Base-by-base conservation (phyloP, 1,284 basidiomycete genomes). In the Neotropicomus parvogracilis region DNA sequence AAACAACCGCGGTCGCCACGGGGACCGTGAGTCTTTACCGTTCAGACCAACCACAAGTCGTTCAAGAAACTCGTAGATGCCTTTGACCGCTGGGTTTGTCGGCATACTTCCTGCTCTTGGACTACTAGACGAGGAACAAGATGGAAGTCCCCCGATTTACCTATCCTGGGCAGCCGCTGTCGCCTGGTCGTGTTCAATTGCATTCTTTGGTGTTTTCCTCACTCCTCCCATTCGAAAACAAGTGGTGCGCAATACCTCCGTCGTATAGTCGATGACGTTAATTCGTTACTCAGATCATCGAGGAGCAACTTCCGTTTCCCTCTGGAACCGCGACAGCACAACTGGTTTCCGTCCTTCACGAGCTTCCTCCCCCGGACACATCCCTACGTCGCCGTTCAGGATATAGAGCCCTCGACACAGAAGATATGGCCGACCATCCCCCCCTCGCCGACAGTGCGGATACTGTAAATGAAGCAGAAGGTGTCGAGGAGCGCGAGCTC, bases 271-370 rank as follows among this genome's bases (percentile, higher is more conserved):
- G 20, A 39, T 32, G 8, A 34, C 39, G 16, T 21, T 46, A 26
- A 62, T 12, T 0, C 17, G 20, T 44, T 17, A 12, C 29, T 53
- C 53, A 92, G 85, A 95, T 98, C 49, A 83, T 98, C 36, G 87
- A 94, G 65, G 95, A 98, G 65, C 85, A 95, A 65, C 80, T 98
- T 13, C 77, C 89, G 1, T 98, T 98, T 58, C 95, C 95, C 0
- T 93, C 89, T 0, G 95, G 95, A 19, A 97, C 90, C n/a, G 95
- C 95, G 0, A 98, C 95, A 0, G 95, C 95, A 2, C 95, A 97
- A 61, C 76, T 98, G 16, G 93, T 98, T 40, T 87, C 91, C 1
- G 88, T 97, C 10, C 75, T 98, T n/a, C 93, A 98, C 60, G 68
- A 79, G 52, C 66, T 85, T 40, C 86, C 88, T 2, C 79, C 80